Evolutionary conservation across 805 yeast genomes (phyloP), one percentile per base, ranked within the genome.

Genomic region (Debaryomyces hansenii): DNA sequence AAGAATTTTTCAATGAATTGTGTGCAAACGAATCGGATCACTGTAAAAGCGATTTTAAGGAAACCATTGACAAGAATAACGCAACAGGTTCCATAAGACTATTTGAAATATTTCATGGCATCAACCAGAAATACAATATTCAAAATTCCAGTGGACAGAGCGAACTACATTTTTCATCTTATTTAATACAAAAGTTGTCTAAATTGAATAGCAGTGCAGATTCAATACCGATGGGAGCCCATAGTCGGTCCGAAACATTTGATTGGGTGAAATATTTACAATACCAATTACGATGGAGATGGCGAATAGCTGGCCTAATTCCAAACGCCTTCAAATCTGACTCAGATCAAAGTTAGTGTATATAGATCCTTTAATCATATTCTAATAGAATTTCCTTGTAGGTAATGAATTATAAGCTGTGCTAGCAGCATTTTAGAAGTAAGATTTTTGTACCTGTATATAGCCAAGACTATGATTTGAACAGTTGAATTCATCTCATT

Each of bases 1-100:
- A 81, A 54, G 68, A 67, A 39, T 71, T 80, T 20, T 69, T 77
- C 16, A 71, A 69, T 54, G 83, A 78, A 49, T 58, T 63, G 16
- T 42, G 40, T 36, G 41, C 31, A 16, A 34, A 40, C 18, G 42
- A 46, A 35, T 20, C 42, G 31, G 36, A 16, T 16, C 14, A 24
- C 27, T 28, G 20, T 28, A 10, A 9, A 6, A 37, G 20, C 11
- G 11, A 35, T 9, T 18, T 11, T 33, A 14, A 41, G 12, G 42
- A 43, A 29, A 20, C n/a, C 4, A 2, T 28, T 10, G n/a, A 28
- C 10, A 28, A 28, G 32, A 2, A 10, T 10, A 12, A 28, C 27
- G 5, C n/a, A 18, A 3, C 6, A 9, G 10, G 8, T 9, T 12
- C 15, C 12, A 24, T 10, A 5, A n/a, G 9, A 40, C 45, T 60